Evolutionary conservation across 768 basidiomycete genomes (phyloP).

Genomic region (Sarcodon sp.): DNA sequence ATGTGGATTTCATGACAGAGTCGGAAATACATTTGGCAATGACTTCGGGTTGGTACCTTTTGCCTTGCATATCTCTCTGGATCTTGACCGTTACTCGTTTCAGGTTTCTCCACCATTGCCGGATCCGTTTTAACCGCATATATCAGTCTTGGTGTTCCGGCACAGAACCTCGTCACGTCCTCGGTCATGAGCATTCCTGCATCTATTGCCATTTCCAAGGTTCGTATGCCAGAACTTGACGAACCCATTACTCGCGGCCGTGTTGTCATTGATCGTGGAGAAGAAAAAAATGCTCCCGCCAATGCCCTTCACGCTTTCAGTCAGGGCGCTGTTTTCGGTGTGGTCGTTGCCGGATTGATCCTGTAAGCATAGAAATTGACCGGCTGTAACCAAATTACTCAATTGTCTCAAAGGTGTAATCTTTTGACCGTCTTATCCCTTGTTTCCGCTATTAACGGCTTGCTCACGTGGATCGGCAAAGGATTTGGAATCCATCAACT

Average conservation of each 20-base stretch:
- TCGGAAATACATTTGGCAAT: conserved; percentile 82
- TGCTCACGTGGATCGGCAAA: conserved; percentile 80
- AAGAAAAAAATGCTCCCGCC: conserved; percentile 41
- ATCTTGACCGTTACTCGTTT: background rate
- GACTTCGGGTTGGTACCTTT: conserved; percentile 51
- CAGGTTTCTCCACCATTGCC: conserved; percentile 81
- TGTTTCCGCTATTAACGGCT: conserved; percentile 69
- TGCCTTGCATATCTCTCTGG: conserved; percentile 4
- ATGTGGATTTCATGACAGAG: conserved; percentile 73
- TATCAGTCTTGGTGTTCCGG: conserved; percentile 63
- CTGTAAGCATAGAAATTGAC: conserved; percentile 32
- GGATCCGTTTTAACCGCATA: conserved; percentile 85
- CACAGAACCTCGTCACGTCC: conserved; percentile 74
- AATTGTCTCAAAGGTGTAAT: conserved; percentile 40
- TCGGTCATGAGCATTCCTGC: conserved; percentile 95
- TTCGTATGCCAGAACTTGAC: conserved; percentile 74
- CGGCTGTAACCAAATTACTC: background rate
- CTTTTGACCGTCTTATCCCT: conserved; percentile 79
- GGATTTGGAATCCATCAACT: conserved; percentile 76
- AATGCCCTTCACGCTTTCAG: conserved; percentile 88
- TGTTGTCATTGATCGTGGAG: conserved; percentile 73
- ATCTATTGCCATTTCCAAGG: conserved; percentile 84
- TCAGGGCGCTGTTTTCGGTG: conserved; percentile 72
- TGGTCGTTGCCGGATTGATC: conserved; percentile 81
- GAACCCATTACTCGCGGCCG: conserved; percentile 79